Evolutionary conservation across 306 rosid species (phyloP).

Genomic region (Cicer judaicum): DNA sequence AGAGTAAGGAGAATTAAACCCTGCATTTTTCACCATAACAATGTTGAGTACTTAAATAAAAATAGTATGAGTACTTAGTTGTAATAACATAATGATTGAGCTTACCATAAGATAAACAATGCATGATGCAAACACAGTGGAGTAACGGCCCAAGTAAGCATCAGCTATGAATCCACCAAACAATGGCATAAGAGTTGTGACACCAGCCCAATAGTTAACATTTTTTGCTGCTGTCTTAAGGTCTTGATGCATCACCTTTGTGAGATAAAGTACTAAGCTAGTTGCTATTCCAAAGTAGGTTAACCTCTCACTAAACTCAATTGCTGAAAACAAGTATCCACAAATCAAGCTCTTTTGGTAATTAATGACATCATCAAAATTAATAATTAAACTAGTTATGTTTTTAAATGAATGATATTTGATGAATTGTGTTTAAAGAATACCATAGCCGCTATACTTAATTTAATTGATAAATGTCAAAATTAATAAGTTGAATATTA

Average conservation of each 20-base stretch:
- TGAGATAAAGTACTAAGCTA: conserved; percentile 80
- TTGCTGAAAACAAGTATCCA: conserved; percentile 57
- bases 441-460: no score
- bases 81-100: background rate
- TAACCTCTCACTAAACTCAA: conserved; percentile 91
- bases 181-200: conserved; percentile 84
- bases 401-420: background rate
- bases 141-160: conserved; percentile 85
- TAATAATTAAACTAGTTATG: no score
- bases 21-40: conserved; percentile 45
- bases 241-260: conserved; percentile 76
- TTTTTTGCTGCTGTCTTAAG: conserved; percentile 80
- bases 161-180: conserved; percentile 93
- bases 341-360: background rate
- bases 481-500: no score
- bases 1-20: conserved; percentile 75
- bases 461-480: no score
- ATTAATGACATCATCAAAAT: conserved; percentile 4
- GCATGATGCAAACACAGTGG: conserved; percentile 67
- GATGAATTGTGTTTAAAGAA: background rate
- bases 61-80: background rate
- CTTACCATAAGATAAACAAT: conserved; percentile 75
- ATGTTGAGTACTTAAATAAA: background rate
- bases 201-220: conserved; percentile 91
- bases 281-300: conserved; percentile 89